A percentile compares a stretch with the other conserved stretches of the same genome.
Conservation (phyloP, 192 early-diverging fungal species). For the Diversispora epigaea region DNA sequence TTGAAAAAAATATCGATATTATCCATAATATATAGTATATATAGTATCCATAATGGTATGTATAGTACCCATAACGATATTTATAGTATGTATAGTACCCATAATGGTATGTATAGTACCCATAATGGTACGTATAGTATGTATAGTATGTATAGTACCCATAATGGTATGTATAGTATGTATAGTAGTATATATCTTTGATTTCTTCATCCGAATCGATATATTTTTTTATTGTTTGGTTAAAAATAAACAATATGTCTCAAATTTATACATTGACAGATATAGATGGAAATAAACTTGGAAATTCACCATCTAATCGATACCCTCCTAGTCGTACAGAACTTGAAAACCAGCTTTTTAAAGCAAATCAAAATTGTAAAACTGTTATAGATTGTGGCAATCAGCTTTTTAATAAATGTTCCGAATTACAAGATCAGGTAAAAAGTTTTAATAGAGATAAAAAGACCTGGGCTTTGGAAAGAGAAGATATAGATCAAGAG, state of each 20-base stretch:
- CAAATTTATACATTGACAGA: constrained; percentile 4
- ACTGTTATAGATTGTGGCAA: constrained; percentile 1
- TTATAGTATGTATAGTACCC: too few species aligned
- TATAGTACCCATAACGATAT: too few species aligned
- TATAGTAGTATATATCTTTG: too few species aligned
- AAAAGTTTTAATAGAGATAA: neutral
- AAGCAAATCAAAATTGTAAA: constrained; percentile 20
- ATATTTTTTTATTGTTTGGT: neutral
- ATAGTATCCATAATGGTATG: too few species aligned
- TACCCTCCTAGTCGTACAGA: neutral
- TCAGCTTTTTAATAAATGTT: constrained; percentile 7
- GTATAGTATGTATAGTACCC: too few species aligned
- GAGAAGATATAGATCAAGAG: too few species aligned
- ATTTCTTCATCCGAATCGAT: constrained; percentile 6
- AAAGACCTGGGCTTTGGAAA: neutral
- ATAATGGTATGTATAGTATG: too few species aligned
- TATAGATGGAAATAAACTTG: constrained; percentile 6
- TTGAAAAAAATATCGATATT: too few species aligned
- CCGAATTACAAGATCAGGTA: neutral
- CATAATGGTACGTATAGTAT: too few species aligned
- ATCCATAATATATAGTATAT: too few species aligned
- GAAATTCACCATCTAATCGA: neutral
- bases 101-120: too few species aligned
- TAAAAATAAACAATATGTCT: neutral
- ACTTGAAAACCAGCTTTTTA: constrained; percentile 5